Evolutionary conservation across 257 asterid genomes (phyloP).

Genomic region (Schizonepeta tenuifolia): DNA sequence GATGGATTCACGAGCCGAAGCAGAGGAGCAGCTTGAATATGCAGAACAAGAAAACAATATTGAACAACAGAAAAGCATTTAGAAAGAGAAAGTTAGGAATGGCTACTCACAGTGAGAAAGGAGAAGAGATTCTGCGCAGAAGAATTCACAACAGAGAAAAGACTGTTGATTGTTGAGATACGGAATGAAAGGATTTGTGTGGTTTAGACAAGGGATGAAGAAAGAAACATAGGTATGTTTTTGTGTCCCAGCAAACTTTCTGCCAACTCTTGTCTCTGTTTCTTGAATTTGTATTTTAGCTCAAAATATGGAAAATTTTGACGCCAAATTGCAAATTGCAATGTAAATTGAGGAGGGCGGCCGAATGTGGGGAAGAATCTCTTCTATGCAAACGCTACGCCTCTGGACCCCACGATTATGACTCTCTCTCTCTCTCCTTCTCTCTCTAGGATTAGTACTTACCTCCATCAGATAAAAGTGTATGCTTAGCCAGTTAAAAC

Average conservation of each 20-base stretch:
- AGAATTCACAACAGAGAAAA: slow-evolving; percentile 10
- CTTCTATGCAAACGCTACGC: slow-evolving; percentile 36
- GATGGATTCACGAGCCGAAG: no score
- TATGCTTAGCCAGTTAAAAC: neutral
- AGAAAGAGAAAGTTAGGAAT: slow-evolving; percentile 1
- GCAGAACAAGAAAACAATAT: slow-evolving; percentile 20
- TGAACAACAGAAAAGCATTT: no score
- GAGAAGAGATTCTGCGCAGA: slow-evolving; percentile 34
- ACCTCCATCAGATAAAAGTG: neutral
- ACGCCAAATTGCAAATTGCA: slow-evolving; percentile 41
- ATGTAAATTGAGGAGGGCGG: slow-evolving; percentile 15
- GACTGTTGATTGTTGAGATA: slow-evolving; percentile 26
- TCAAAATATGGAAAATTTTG: neutral
- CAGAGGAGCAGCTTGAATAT: no score
- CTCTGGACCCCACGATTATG: slow-evolving; percentile 34
- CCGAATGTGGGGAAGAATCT: slow-evolving; percentile 43
- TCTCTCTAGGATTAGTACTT: no score
- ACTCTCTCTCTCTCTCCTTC: neutral
- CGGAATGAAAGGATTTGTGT: neutral
- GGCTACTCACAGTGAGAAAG: slow-evolving; percentile 47
- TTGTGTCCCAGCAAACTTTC: neutral
- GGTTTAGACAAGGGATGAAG: no score
- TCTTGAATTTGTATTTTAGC: slow-evolving; percentile 19
- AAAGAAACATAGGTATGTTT: neutral
- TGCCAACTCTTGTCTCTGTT: slow-evolving; percentile 9